phyloP scores from a whole-genome alignment of 331 rosid genomes.

The Quercus tomentella region DNA sequence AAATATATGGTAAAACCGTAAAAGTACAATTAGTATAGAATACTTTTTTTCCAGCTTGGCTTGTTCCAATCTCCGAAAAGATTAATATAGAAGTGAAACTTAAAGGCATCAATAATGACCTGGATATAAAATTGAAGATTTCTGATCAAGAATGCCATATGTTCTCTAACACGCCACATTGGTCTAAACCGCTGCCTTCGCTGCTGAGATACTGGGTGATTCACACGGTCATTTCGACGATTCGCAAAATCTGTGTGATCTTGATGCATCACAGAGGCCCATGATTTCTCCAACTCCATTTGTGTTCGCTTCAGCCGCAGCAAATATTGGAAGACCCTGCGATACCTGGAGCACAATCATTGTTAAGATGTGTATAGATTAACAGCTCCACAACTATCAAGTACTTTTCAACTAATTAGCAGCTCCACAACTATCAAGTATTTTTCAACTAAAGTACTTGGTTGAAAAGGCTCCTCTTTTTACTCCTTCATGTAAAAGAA shows the following conservation, averaged over 20 bases:
- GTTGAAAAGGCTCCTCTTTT: background rate
- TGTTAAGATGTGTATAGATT: slow-evolving; percentile 13
- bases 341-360: slow-evolving; percentile 51
- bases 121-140: slow-evolving; percentile 97
- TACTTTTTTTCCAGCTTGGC: background rate
- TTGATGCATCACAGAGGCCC: slow-evolving; percentile 95
- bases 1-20: background rate
- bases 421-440: slow-evolving; percentile 6
- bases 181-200: slow-evolving; percentile 57
- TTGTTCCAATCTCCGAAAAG: background rate
- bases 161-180: slow-evolving; percentile 98
- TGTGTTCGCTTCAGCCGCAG: slow-evolving; percentile 87
- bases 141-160: slow-evolving; percentile 94
- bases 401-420: slow-evolving; percentile 2
- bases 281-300: slow-evolving; percentile 94
- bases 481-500: background rate
- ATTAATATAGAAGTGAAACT: background rate
- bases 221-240: slow-evolving; percentile 40
- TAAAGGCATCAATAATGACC: slow-evolving; percentile 37
- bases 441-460: background rate
- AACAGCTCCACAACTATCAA: slow-evolving; percentile 3
- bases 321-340: slow-evolving; percentile 85
- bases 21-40: background rate
- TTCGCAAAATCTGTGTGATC: slow-evolving; percentile 81
- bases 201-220: slow-evolving; percentile 48